Evolutionary conservation across 2,329 filamentous ascomycete genomes (phyloP).

Genomic region (Allantophomopsis cytisporea): DNA sequence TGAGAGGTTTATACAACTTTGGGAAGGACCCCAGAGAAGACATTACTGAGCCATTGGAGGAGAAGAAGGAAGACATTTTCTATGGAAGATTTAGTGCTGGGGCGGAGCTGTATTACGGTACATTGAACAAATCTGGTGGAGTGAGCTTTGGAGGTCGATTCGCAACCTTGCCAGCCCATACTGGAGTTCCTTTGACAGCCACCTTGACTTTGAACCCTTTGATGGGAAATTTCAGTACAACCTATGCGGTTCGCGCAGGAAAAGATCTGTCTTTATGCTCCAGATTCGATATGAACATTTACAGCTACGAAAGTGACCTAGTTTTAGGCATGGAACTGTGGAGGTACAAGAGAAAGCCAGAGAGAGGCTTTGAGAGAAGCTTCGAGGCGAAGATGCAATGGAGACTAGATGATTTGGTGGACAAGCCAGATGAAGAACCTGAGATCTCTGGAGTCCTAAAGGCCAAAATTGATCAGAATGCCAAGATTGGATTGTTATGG

Average conservation of each 20-base stretch:
- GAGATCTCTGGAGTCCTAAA: conserved; percentile 81
- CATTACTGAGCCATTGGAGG: conserved; percentile 7
- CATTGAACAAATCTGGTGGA: conserved; percentile 85
- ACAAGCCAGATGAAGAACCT: conserved; percentile 14
- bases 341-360: conserved; percentile 37
- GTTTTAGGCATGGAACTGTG: conserved; percentile 87
- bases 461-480: conserved; percentile 76
- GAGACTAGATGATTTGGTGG: conserved; percentile 25
- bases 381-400: conserved; percentile 40
- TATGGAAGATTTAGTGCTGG: conserved; percentile 82
- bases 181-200: conserved; percentile 83
- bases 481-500: conserved; percentile 79
- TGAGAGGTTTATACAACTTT: conserved; percentile 90
- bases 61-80: conserved; percentile 37
- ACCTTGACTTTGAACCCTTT: conserved; percentile 87
- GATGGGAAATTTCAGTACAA: conserved; percentile 86
- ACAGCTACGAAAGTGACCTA: conserved; percentile 94
- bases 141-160: conserved; percentile 83
- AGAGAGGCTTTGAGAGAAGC: conserved; percentile 24
- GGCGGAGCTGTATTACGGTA: conserved; percentile 89
- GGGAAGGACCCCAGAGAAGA: conserved; percentile 28
- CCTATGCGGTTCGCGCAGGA: conserved; percentile 82
- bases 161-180: conserved; percentile 67
- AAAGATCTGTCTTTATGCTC: conserved; percentile 75
- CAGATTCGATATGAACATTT: conserved; percentile 92